Conservation (phyloP, 805 yeast genomes). For the Zygoascus flipseniorum region DNA sequence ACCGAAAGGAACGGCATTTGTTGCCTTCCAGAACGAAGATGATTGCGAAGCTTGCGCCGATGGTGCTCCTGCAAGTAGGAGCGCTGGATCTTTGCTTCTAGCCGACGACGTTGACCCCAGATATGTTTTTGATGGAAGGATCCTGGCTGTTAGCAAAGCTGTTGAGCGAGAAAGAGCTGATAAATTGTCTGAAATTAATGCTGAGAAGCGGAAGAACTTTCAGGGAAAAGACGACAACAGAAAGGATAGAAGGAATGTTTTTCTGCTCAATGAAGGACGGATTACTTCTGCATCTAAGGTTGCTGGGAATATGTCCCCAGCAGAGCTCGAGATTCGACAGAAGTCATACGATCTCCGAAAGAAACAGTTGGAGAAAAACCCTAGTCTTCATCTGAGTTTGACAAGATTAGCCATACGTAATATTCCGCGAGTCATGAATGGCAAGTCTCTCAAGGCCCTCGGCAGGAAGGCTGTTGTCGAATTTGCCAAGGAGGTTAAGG, state of each 20-base stretch:
- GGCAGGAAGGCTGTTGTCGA: conserved; percentile 93
- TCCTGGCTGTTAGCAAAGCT: conserved; percentile 73
- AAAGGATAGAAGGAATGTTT: conserved; percentile 77
- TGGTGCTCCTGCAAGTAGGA: conserved; percentile 64
- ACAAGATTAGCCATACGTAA: conserved; percentile 93
- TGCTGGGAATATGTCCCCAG: conserved; percentile 54
- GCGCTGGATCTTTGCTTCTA: conserved; percentile 57
- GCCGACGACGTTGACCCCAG: conserved; percentile 85
- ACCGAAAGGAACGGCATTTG: conserved; percentile 93
- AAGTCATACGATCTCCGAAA: conserved; percentile 79
- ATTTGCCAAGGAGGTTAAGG: conserved; percentile 83
- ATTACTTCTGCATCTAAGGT: conserved; percentile 72
- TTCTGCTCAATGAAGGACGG: conserved; percentile 88
- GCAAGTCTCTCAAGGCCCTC: conserved; percentile 78
- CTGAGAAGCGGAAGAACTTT: conserved; percentile 60
- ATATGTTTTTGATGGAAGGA: conserved; percentile 89
- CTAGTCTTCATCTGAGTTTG: conserved; percentile 83
- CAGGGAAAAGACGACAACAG: conserved; percentile 75
- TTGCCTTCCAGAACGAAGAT: conserved; percentile 61
- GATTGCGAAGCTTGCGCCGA: conserved; percentile 61
- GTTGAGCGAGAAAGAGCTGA: conserved; percentile 81
- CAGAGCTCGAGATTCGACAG: conserved; percentile 82
- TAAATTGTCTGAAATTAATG: conserved; percentile 61
- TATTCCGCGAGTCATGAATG: conserved; percentile 85
- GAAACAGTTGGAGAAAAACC: conserved; percentile 84